A percentile compares a stretch with the other conserved stretches of the same genome.
phyloP scores from a whole-genome alignment of 2,329 filamentous ascomycete genomes.

The Alternaria conjuncta region DNA sequence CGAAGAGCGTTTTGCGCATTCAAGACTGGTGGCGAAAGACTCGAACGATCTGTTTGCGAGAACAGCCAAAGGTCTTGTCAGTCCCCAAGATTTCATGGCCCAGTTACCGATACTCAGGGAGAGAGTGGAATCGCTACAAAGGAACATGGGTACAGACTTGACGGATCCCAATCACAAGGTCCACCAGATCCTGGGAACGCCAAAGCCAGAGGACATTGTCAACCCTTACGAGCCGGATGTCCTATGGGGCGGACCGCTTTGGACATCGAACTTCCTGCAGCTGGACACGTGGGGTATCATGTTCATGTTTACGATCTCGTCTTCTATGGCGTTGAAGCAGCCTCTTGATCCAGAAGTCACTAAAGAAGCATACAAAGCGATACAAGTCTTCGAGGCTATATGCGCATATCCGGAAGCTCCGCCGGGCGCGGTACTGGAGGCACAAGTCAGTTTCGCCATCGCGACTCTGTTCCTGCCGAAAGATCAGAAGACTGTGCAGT shows the following conservation, averaged over 20 bases:
- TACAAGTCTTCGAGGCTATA: slow-evolving; percentile 80
- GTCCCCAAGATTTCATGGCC: slow-evolving; percentile 66
- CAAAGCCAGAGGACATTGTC: slow-evolving; percentile 70
- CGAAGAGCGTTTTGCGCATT: slow-evolving; percentile 68
- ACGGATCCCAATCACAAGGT: slow-evolving; percentile 68
- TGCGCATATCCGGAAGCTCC: slow-evolving; percentile 74
- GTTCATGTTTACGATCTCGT: slow-evolving; percentile 81
- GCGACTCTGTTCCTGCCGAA: slow-evolving; percentile 80
- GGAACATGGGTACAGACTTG: slow-evolving; percentile 66
- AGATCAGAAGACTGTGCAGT: slow-evolving; percentile 74
- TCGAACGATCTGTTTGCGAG: slow-evolving; percentile 79
- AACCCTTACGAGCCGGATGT: slow-evolving; percentile 75
- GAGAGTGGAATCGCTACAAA: slow-evolving; percentile 51
- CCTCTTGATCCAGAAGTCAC: slow-evolving; percentile 61
- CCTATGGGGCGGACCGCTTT: slow-evolving; percentile 69
- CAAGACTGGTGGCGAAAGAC: slow-evolving; percentile 78
- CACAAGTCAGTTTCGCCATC: slow-evolving; percentile 79
- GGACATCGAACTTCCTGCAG: slow-evolving; percentile 74
- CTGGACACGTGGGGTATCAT: slow-evolving; percentile 81
- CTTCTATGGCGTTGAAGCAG: slow-evolving; percentile 63
- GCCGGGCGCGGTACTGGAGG: slow-evolving; percentile 71
- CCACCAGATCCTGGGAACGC: slow-evolving; percentile 65
- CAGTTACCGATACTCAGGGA: slow-evolving; percentile 61
- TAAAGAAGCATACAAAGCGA: slow-evolving; percentile 70
- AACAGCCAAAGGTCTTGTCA: slow-evolving; percentile 68